A percentile compares a stretch with the other conserved stretches of the same genome.
phyloP scores from a whole-genome alignment of 495 filamentous ascomycete genomes.

The Ramalina intermedia region DNA sequence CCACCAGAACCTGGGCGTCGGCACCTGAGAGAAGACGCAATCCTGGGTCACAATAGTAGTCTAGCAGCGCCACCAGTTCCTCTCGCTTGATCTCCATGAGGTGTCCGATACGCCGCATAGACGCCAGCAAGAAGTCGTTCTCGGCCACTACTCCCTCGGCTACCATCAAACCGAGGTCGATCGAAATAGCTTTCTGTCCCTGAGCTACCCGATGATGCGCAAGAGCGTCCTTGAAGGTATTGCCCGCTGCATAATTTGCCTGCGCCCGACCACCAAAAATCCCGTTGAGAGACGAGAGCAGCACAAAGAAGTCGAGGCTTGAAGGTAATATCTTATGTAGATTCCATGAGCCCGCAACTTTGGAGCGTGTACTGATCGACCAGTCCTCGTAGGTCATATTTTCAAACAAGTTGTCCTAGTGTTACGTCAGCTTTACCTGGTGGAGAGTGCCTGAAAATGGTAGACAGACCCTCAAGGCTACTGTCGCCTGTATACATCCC shows the following conservation, averaged over 20 bases:
- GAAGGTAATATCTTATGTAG: slow-evolving; percentile 19
- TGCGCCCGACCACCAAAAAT: slow-evolving; percentile 16
- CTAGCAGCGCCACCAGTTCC: background rate
- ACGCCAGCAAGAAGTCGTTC: background rate
- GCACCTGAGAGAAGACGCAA: no score
- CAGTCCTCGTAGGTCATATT: slow-evolving; percentile 40
- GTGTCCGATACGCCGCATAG: background rate
- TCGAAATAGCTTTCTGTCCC: slow-evolving; percentile 11
- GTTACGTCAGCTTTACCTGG: no score
- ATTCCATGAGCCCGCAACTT: slow-evolving; percentile 33
- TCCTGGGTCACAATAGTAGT: background rate
- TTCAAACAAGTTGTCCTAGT: slow-evolving; percentile 40
- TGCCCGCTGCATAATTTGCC: slow-evolving; percentile 22
- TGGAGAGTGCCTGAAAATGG: background rate
- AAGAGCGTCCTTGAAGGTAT: slow-evolving; percentile 20
- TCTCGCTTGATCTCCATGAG: background rate
- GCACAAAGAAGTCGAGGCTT: slow-evolving; percentile 28
- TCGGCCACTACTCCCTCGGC: slow-evolving; percentile 24
- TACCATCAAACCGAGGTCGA: slow-evolving; percentile 20
- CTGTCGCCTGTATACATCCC: slow-evolving; percentile 36
- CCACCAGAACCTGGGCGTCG: no score
- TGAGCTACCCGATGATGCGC: slow-evolving; percentile 9
- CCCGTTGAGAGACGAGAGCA: slow-evolving; percentile 19
- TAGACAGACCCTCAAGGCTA: slow-evolving; percentile 16
- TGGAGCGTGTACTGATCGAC: slow-evolving; percentile 33